Percentiles rank a stretch among this genome's conserved stretches.
These are phyloP conservation scores for Pulveroboletus sp. DNA, from an alignment of 768 basidiomycete species.

Conservation along the genomic window DNA sequence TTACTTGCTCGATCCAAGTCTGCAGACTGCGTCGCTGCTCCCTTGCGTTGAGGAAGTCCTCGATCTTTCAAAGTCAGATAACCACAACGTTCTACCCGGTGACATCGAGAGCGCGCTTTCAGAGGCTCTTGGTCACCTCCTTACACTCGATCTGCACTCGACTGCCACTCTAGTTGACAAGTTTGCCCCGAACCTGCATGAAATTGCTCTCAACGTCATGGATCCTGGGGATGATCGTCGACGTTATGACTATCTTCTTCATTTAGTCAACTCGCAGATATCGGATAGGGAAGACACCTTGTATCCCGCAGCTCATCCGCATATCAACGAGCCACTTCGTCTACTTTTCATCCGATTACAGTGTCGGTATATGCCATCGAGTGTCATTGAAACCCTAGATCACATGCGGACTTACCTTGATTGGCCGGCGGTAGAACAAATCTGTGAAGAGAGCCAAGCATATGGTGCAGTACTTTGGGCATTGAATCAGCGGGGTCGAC, in stretches of 20 bases:
- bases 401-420: slow-evolving; percentile 50
- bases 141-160: slow-evolving; percentile 53
- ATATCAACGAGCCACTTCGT: slow-evolving; percentile 48
- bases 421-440: slow-evolving; percentile 47
- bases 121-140: slow-evolving; percentile 58
- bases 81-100: slow-evolving; percentile 47
- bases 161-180: slow-evolving; percentile 74
- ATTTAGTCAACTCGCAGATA: slow-evolving; percentile 51
- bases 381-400: slow-evolving; percentile 59
- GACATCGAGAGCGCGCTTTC: slow-evolving; percentile 53
- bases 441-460: slow-evolving; percentile 63
- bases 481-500: slow-evolving; percentile 57
- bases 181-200: slow-evolving; percentile 63
- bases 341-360: slow-evolving; percentile 68
- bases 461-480: slow-evolving; percentile 84
- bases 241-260: slow-evolving; percentile 73
- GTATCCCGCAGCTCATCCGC: slow-evolving; percentile 33
- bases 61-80: slow-evolving; percentile 37
- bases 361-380: slow-evolving; percentile 61
- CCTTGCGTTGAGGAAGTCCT: slow-evolving; percentile 62
- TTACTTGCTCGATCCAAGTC: slow-evolving; percentile 68
- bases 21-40: slow-evolving; percentile 59
- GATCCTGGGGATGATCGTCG: slow-evolving; percentile 41
- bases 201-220: slow-evolving; percentile 51
- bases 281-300: slow-evolving; percentile 39